Base-by-base conservation (phyloP, 1,139 yeast species). In the Geotrichum europaeum region DNA sequence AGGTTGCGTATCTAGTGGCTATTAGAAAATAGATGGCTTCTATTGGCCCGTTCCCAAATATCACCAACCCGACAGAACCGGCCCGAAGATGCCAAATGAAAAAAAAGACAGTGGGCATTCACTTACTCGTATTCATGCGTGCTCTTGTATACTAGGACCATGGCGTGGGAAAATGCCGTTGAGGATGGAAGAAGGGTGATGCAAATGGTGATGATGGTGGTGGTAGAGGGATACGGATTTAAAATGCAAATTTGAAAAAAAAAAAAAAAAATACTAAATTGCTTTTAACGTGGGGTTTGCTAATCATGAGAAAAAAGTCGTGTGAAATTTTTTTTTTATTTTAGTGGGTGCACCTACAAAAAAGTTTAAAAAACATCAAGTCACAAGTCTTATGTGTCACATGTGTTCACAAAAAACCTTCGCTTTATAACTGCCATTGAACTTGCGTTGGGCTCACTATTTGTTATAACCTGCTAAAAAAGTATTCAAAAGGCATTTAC, bases 101-200 rank as follows among this genome's bases (percentile, higher is more conserved):
- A 20, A 30, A 20, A 25, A 34, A 51, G 2, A 32, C 10, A 18
- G 55, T 3, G 18, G 22, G 28, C 22, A 24, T 6, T 25, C 3
- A 61, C 63, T 36, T 84, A 84, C 60, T 81, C 75, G 72, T 79
- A 88, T 30, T 76, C 72, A 70, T 85, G 87, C 20, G 78, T 70
- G 64, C 79, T 83, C 66, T 81, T 81, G 71, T 82, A 84, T 73
- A 84, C 81, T 58, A 85, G 82, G 43, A 87, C 95, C 95, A 88
- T 87, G 57, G 34, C 18, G 43, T 13, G 43, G 5, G 10, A n/a
- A 2, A 36, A 36, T n/a, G 43, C 18, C 3, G 15, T 10, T 36
- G 43, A 36, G 2, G 43, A 36, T 13, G 15, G 18, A n/a, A 34
- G 15, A 34, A 28, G 32, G 32, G 32, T 36, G 18, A 36, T 36